phyloP scores from a whole-genome alignment of 805 yeast species.

The Zygosaccharomyces rouxii region DNA sequence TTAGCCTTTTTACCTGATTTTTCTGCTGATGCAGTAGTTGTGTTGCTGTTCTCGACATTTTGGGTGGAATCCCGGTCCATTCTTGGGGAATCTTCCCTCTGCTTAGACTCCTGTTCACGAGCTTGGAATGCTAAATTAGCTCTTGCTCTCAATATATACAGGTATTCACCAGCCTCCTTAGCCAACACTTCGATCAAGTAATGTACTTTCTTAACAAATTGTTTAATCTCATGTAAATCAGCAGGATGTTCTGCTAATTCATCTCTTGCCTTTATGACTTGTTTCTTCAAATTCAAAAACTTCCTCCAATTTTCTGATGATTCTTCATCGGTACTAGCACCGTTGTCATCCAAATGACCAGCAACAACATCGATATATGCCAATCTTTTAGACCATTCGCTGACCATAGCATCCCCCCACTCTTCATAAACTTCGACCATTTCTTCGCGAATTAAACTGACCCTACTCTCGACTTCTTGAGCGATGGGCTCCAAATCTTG shows the following conservation, averaged over 20 bases:
- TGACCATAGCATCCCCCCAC: constrained; percentile 63
- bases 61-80: constrained; percentile 9
- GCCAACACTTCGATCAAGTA: constrained; percentile 44
- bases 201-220: constrained; percentile 36
- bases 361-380: constrained; percentile 38
- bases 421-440: constrained; percentile 68
- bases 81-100: constrained; percentile 17
- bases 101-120: constrained; percentile 44
- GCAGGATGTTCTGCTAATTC: constrained; percentile 38
- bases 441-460: constrained; percentile 38
- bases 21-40: neutral
- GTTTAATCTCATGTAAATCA: constrained; percentile 29
- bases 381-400: constrained; percentile 59
- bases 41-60: constrained; percentile 1
- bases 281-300: constrained; percentile 53
- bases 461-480: constrained; percentile 34
- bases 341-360: constrained; percentile 15
- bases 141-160: constrained; percentile 52
- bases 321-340: constrained; percentile 28
- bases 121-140: constrained; percentile 54
- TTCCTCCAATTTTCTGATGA: constrained; percentile 57
- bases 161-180: constrained; percentile 59
- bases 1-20: constrained; percentile 6
- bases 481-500: constrained; percentile 31
- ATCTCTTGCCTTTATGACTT: constrained; percentile 54